Evolutionary conservation across 2,329 filamentous ascomycete species (phyloP), one percentile per base, ranked within the genome.

Genomic region (Cadophora malorum): DNA sequence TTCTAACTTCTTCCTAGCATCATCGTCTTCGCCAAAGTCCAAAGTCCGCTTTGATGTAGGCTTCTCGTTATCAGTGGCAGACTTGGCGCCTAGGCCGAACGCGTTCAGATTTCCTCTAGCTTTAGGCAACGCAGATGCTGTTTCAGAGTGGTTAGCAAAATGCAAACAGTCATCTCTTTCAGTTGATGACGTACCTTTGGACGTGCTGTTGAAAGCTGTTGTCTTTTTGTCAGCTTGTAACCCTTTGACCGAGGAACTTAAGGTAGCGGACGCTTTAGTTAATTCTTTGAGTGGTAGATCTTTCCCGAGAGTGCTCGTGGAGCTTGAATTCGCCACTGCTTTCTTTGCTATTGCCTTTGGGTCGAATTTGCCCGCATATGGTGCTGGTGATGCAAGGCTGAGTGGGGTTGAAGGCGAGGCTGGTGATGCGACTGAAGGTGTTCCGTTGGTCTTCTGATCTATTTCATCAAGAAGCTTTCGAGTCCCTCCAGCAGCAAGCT

Each of bases 21-120:
- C 90, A 75, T 97, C 93, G 75, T 97, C 95, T 76, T 97, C 95
- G 69, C 92, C 94, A 74, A 97, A 90, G 74, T 94, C 90, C 25
- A 97, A 83, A 69, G 92, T 93, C 73, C 90, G 90, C 76, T 93
- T 93, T 23, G 87, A 83, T 4, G 87, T 83, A 3, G 86, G 79
- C 75, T 92, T 93, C 63, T 92, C 90, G 25, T 79, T 79, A 64
- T 93, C 93, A 60, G 82, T 80, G 63, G 84, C 83, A 52, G 86
- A 82, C 78, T 93, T 96, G 67, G 86, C 85, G 68, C 85, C 85
- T 56, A 98, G 88, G 2, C 94, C 95, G 76, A 98, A 98, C 38
- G 90, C 90, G 77, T 91, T 91, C 59, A 96, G 86, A 76, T 94
- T 94, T 61, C 87, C 85, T 74, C 87, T 89, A 69, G 88, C 88